phyloP scores from a whole-genome alignment of 176 grass and related monocot species.

The Ensete glaucum region DNA sequence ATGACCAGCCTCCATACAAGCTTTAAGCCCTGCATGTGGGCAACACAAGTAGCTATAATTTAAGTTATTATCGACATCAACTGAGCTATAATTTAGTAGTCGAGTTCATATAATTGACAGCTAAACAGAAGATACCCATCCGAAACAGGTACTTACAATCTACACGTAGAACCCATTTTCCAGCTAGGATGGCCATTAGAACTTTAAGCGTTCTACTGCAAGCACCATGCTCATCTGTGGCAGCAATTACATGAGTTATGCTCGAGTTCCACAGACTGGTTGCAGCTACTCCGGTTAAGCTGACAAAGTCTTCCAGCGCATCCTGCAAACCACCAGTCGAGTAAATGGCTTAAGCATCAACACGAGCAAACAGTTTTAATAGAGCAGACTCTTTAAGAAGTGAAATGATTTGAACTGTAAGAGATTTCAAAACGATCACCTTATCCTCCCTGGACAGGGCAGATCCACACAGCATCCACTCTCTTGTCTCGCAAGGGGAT shows the following conservation, averaged over 20 bases:
- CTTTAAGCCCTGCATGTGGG: slow-evolving; percentile 67
- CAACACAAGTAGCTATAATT: background rate
- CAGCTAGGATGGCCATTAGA: slow-evolving; percentile 84
- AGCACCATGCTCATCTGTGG: slow-evolving; percentile 49
- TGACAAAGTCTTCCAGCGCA: slow-evolving; percentile 53
- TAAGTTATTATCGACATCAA: background rate
- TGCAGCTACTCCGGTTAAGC: slow-evolving; percentile 38
- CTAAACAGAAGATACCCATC: background rate
- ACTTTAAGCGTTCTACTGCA: slow-evolving; percentile 83
- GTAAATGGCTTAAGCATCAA: background rate
- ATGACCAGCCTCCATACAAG: slow-evolving; percentile 52
- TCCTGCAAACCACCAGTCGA: slow-evolving; percentile 40
- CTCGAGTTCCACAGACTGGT: slow-evolving; percentile 51
- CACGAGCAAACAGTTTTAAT: background rate
- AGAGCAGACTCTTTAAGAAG: background rate
- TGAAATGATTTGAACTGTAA: background rate
- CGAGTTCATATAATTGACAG: background rate
- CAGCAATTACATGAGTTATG: slow-evolving; percentile 79
- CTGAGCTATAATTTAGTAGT: background rate
- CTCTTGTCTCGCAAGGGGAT: slow-evolving; percentile 34
- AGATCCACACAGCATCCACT: slow-evolving; percentile 85
- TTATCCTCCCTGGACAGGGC: slow-evolving; percentile 49
- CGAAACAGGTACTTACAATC: slow-evolving; percentile 46
- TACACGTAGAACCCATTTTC: slow-evolving; percentile 82
- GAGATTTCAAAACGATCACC: slow-evolving; percentile 31